phyloP scores from a whole-genome alignment of 2,329 filamentous ascomycete genomes.

The Neodidymelliopsis sp. region DNA sequence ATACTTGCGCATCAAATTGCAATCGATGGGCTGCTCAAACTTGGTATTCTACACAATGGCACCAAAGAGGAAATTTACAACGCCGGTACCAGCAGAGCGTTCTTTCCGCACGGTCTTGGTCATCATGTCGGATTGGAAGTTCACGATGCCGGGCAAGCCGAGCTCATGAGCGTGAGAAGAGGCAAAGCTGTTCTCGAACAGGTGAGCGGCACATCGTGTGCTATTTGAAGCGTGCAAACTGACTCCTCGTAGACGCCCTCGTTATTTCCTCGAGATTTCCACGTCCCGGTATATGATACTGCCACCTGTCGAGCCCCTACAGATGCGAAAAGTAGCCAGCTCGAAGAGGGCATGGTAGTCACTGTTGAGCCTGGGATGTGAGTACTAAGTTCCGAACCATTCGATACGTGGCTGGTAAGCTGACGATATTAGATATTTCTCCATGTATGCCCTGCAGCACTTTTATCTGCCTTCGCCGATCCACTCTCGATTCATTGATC shows the following conservation, averaged over 20 bases:
- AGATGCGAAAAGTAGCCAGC: slow-evolving; percentile 42
- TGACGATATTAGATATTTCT: slow-evolving; percentile 77
- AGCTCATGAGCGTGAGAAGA: slow-evolving; percentile 43
- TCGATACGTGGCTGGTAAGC: neutral
- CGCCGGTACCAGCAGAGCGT: slow-evolving; percentile 82
- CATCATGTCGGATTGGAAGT: slow-evolving; percentile 94
- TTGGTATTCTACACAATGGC: slow-evolving; percentile 76
- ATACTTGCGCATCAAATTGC: slow-evolving; percentile 75
- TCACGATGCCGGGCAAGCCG: slow-evolving; percentile 67
- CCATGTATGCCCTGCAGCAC: slow-evolving; percentile 79
- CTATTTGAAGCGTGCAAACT: neutral
- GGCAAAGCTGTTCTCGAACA: slow-evolving; percentile 33
- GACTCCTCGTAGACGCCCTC: slow-evolving; percentile 36
- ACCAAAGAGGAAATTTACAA: slow-evolving; percentile 74
- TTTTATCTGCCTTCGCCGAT: slow-evolving; percentile 77
- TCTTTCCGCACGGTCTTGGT: slow-evolving; percentile 90
- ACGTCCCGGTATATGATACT: slow-evolving; percentile 42
- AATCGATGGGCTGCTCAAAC: slow-evolving; percentile 70
- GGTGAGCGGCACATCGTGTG: slow-evolving; percentile 19
- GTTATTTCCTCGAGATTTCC: slow-evolving; percentile 42
- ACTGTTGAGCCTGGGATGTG: slow-evolving; percentile 63
- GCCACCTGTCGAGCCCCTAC: slow-evolving; percentile 42
- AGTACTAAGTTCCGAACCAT: slow-evolving; percentile 9
- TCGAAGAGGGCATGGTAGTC: slow-evolving; percentile 64
- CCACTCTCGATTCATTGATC: slow-evolving; percentile 79